These are phyloP conservation scores for Lasiodiplodia sp. DNA, from an alignment of 2,329 filamentous ascomycete species.

Conservation along the genomic window DNA sequence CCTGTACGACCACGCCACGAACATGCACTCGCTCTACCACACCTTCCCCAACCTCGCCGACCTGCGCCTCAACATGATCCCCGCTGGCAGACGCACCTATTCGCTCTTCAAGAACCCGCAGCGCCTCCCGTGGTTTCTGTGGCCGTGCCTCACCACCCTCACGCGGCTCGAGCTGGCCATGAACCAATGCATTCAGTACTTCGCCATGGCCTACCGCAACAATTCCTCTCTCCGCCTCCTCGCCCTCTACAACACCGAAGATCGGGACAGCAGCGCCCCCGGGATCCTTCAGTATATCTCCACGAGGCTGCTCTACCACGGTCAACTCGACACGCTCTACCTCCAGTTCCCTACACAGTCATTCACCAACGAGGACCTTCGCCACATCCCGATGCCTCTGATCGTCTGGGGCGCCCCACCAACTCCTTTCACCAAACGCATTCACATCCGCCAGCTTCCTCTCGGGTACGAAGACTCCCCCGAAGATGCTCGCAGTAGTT, in stretches of 20 bases:
- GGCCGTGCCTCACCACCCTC: too few relatives aligned
- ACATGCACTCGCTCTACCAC: not conserved
- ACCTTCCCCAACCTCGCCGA: not conserved
- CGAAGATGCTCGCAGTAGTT: too few relatives aligned
- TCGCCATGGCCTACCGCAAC: too few relatives aligned
- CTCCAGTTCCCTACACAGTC: not conserved
- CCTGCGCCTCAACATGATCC: not conserved
- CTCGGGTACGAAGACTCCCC: too few relatives aligned
- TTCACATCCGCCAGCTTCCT: not conserved
- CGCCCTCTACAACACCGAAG: not conserved
- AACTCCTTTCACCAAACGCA: not conserved
- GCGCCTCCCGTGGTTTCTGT: too few relatives aligned
- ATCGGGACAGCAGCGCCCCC: too few relatives aligned
- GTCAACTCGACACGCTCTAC: not conserved
- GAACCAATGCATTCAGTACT: too few relatives aligned
- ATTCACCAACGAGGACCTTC: not conserved
- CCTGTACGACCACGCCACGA: too few relatives aligned
- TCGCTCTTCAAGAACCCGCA: not conserved
- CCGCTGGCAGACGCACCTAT: not conserved
- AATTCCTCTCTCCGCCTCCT: not conserved
- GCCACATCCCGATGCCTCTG: not conserved
- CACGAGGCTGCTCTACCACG: not conserved
- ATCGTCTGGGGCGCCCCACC: too few relatives aligned
- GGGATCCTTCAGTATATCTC: not conserved
- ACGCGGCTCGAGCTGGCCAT: too few relatives aligned